Base-by-base conservation (phyloP, 176 grass and related monocot species). In the Rhynchospora pubera region DNA sequence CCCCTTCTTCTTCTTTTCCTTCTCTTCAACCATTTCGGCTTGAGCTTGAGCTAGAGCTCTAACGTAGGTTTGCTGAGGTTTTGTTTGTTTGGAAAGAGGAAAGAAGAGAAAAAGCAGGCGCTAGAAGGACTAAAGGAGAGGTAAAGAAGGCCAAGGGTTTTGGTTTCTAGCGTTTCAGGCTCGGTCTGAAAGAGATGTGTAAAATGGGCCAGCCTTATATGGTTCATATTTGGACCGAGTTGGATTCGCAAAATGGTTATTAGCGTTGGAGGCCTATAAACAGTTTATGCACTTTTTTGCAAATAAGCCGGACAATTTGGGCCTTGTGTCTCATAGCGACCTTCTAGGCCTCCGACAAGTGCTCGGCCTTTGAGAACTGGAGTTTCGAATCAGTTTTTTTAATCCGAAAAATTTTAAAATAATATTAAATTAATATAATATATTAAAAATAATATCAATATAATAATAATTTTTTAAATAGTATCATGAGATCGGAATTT, bases 1-100 rank as follows among this genome's bases (percentile, higher is more conserved):
- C 82, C 83, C 82, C 53, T 69, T 69, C 15, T 62, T 90, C 45
- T 77, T 88, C 78, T 58, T 73, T 62, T 87, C 73, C 52, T 70
- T 83, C 62, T 64, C 85, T 19, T 52, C 66, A 16, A 59, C 39
- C 22, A 59, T 44, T 11, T 28, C n/a, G n/a, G 70, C 15, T 28
- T n/a, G 53, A 45, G 32, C 26, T 28, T 1, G 26, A 1, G 26
- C 60, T 79, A 4, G 9, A 46, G 74, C n/a, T n/a, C n/a, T n/a
- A n/a, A n/a, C 43, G 50, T 45, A 71, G 70, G 46, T 80, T 57
- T 53, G 64, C 44, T 64, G 10, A 8, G 64, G 34, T 53, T 52
- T 58, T 42, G 22, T 43, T 45, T 43, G 19, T 47, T 1, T 42
- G 23, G 16, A 60, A 45, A 46, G 7, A 55, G 77, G 68, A 18